Conservation (phyloP, 768 basidiomycete species). For the Pulveroboletus sp. region DNA sequence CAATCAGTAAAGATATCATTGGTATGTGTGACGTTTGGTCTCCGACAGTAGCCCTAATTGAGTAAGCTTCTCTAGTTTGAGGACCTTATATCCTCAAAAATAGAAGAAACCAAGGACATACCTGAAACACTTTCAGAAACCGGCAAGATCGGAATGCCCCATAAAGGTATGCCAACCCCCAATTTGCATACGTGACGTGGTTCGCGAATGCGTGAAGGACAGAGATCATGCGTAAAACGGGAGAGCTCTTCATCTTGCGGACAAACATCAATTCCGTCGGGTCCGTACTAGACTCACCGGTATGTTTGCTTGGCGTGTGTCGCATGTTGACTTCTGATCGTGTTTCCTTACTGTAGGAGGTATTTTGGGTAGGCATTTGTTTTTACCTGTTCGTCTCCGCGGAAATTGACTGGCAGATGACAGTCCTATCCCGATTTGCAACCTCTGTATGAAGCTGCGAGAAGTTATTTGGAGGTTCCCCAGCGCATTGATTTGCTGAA, state of each 20-base stretch:
- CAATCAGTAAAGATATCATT: conserved; percentile 98
- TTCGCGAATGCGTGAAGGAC: conserved; percentile 15
- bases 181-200: conserved; percentile 1
- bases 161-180: conserved; percentile 53
- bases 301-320: conserved; percentile 37
- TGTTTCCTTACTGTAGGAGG: conserved; percentile 53
- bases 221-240: conserved; percentile 98
- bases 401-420: conserved; percentile 15
- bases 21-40: conserved; percentile 38
- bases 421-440: conserved; percentile 94
- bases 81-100: conserved; percentile 86
- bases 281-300: conserved; percentile 94
- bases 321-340: background rate
- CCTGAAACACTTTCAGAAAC: conserved; percentile 92
- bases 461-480: conserved; percentile 92
- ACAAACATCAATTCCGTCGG: conserved; percentile 96
- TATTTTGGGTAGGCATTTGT: conserved; percentile 81
- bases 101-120: conserved; percentile 95
- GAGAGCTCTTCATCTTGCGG: conserved; percentile 87
- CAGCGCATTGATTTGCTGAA: conserved; percentile 92
- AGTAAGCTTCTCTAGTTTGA: conserved; percentile 60
- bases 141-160: conserved; percentile 89
- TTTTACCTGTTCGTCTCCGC: conserved; percentile 11
- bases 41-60: conserved; percentile 1
- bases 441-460: conserved; percentile 89